Evolutionary conservation across 441 rosid species (phyloP), one percentile per base, ranked within the genome.

Genomic region (Arabidopsis hybrid): DNA sequence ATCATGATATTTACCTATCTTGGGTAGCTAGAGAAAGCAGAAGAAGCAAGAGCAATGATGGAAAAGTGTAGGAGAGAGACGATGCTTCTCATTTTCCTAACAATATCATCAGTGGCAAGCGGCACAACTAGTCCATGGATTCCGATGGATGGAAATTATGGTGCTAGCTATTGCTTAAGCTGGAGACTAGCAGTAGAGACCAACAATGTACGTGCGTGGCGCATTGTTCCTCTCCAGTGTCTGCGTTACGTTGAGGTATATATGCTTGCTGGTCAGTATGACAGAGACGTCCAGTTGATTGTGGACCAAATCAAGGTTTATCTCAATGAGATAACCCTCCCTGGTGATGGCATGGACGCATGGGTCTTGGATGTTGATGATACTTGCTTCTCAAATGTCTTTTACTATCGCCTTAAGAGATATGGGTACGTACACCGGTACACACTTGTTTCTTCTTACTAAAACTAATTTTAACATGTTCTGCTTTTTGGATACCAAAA

Each of bases 281-380:
- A 85, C 13, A 56, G 72, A 71, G 99, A 95, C 65, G 57, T 92
- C 2, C 67, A 83, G 34, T 76, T 92, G 38, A 76, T 81, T 45
- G 80, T 80, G 31, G 88, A 86, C 1, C 90, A 91, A 52, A 78
- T 89, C 3, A 4, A 50, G 38, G 69, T 77, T 42, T 91, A 92
- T 55, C 85, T 79, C 7, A 17, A 60, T 7, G 81, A 65, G 40
- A 71, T 89, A n/a, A 62, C 13, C 7, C 21, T 82, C 12, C 70
- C 81, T 6, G 67, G 32, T 3, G 96, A 91, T 65, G 91, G 91
- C 47, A 34, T 79, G 85, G 96, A 95, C 52, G 96, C 96, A 36
- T 95, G 98, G 97, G 79, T 95, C 76, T 82, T 95, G 9, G 99
- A 95, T 35, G 80, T 95, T 52, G 98, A 95, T 60, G 99, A 95